Percentiles rank a stretch among this genome's conserved stretches.
These are phyloP conservation scores for Crithidia brevicula DNA, from an alignment of 208 protist genomes.

Conservation along the genomic window DNA sequence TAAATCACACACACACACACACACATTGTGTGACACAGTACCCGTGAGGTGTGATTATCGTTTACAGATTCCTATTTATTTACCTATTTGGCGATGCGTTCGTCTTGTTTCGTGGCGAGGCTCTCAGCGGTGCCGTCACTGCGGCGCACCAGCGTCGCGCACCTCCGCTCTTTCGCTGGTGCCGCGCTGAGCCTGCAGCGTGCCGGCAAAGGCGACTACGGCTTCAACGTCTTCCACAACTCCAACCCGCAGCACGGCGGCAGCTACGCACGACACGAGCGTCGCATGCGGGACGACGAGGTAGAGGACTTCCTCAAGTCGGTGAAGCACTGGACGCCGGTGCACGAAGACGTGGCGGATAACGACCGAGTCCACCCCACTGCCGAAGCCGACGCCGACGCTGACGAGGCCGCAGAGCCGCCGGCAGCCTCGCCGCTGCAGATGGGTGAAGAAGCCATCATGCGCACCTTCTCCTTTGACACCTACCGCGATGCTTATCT, in stretches of 20 bases:
- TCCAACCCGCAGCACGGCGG: constrained; percentile 87
- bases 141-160: neutral
- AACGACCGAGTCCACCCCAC: neutral
- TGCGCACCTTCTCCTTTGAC: constrained; percentile 66
- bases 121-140: too few species aligned
- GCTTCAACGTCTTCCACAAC: constrained; percentile 88
- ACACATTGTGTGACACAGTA: too few species aligned
- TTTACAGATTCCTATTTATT: too few species aligned
- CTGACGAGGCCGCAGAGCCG: constrained; percentile 8
- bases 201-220: constrained; percentile 68
- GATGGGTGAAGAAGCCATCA: constrained; percentile 75
- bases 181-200: constrained; percentile 8
- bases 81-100: too few species aligned
- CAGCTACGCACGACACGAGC: constrained; percentile 82
- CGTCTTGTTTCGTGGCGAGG: too few species aligned
- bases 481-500: constrained; percentile 73
- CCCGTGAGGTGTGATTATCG: too few species aligned
- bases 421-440: constrained; percentile 26
- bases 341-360: constrained; percentile 35
- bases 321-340: constrained; percentile 76
- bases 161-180: neutral
- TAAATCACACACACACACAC: too few species aligned
- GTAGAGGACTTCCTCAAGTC: constrained; percentile 83
- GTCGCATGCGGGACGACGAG: constrained; percentile 86
- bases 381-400: neutral